These are phyloP conservation scores for Mycosphaerella sp. DNA, from an alignment of 2,329 filamentous ascomycete genomes.

Conservation along the genomic window DNA sequence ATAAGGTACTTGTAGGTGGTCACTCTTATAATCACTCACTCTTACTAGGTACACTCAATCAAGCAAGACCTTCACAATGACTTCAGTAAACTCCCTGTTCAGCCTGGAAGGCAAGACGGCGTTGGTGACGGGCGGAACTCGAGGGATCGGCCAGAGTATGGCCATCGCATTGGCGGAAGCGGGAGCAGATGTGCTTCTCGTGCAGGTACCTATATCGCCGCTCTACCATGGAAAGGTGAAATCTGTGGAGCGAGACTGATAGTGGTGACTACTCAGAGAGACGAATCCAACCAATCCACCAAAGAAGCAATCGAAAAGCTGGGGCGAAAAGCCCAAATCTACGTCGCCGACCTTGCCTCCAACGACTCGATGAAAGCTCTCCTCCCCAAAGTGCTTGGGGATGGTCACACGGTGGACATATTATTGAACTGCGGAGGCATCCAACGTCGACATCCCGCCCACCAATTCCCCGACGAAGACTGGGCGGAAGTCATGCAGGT, in stretches of 20 bases:
- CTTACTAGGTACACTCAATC: not conserved
- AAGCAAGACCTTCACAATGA: constrained; percentile 22
- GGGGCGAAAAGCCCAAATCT: constrained; percentile 60
- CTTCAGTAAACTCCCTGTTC: constrained; percentile 41
- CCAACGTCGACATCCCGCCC: constrained; percentile 68
- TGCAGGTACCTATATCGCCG: constrained; percentile 35
- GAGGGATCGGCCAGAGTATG: constrained; percentile 48
- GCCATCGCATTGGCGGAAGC: constrained; percentile 46
- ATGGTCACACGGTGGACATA: constrained; percentile 62
- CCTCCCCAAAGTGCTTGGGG: constrained; percentile 54
- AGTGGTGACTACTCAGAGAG: constrained; percentile 39
- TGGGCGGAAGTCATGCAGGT: constrained; percentile 80
- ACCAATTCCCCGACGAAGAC: constrained; percentile 68
- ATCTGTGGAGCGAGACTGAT: not conserved
- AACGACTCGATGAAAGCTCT: constrained; percentile 55
- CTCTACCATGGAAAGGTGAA: not conserved
- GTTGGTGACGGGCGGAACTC: constrained; percentile 45
- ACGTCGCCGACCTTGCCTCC: constrained; percentile 62
- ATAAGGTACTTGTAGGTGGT: too few species aligned
- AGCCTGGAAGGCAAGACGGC: constrained; percentile 46
- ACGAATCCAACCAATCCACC: constrained; percentile 51
- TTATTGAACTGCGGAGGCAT: constrained; percentile 84
- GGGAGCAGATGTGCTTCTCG: constrained; percentile 46
- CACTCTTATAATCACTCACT: too few species aligned
- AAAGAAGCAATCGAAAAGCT: constrained; percentile 57